Conservation (phyloP, 179 eudicot genomes). For the Patellifolia procumbens region DNA sequence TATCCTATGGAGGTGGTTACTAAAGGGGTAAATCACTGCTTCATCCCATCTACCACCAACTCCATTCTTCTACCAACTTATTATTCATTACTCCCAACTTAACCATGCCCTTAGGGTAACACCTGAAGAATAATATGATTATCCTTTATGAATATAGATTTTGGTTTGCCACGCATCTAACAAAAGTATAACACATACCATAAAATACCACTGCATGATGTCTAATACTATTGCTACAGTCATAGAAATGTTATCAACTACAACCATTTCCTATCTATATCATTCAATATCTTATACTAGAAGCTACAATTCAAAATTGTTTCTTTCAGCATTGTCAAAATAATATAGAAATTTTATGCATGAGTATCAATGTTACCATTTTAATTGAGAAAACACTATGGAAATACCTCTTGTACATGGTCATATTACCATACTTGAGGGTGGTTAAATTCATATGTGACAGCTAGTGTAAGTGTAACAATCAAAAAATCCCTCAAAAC, state of each 20-base stretch:
- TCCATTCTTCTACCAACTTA: no score
- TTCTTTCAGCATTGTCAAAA: not conserved
- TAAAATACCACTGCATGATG: not conserved
- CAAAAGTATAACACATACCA: not conserved
- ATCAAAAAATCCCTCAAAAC: not conserved
- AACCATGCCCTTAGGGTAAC: not conserved
- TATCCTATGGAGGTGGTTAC: no score
- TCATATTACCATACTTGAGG: not conserved
- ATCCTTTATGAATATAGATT: not conserved
- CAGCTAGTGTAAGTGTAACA: not conserved
- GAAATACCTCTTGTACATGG: not conserved
- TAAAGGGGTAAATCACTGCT: no score
- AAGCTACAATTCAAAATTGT: not conserved
- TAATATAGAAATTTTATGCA: not conserved
- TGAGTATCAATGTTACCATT: not conserved
- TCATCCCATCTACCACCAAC: no score
- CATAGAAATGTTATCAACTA: not conserved
- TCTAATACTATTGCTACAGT: not conserved
- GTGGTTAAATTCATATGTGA: not conserved
- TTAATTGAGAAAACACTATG: not conserved
- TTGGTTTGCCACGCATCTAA: not conserved
- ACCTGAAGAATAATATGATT: not conserved
- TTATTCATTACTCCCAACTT: no score
- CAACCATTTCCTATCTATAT: not conserved
- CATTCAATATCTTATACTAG: not conserved